Base-by-base conservation (phyloP, 257 asterid genomes). In the Lantana camara region DNA sequence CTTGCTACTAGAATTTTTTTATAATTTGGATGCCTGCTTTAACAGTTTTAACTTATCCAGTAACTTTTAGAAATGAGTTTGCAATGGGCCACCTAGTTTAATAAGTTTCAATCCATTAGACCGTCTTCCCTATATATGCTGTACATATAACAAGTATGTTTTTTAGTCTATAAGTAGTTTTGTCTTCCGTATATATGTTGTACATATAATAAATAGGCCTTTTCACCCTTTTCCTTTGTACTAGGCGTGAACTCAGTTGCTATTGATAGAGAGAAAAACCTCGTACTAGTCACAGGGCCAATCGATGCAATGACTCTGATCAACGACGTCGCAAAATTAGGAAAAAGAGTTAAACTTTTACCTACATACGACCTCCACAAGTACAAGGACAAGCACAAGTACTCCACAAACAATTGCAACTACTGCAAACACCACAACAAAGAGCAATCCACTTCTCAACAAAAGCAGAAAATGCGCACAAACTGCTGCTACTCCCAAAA, bases 191-290 rank as follows among this genome's bases (percentile, higher is more conserved):
- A n/a, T n/a, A n/a, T n/a, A n/a, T n/a, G n/a, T n/a, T n/a, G n/a
- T n/a, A n/a, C n/a, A n/a, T n/a, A n/a, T n/a, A n/a, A n/a, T 51
- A 20, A n/a, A 0, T 21, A 3, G 29, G 2, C 17, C 1, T 29
- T 4, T 22, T 40, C n/a, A 19, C 30, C 7, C 8, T 35, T 64
- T 40, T 47, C 41, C 47, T 42, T 17, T 11, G 9, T 11, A 15
- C 32, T 44, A 80, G 82, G 76, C 16, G 80, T 77, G 57, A 23
- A 51, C 0, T 32, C 58, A 4, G 63, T 62, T 54, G 34, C 54
- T 0, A 67, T 59, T 16, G 58, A 80, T 4, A 7, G 13, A 37
- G 57, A 73, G 17, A 61, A 60, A 15, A 35, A 76, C 16, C 52
- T 70, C 0, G 74, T 76, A 6, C 22, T 22, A 1, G 80, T 80